Evolutionary conservation across 371 early-diverging fungal species (phyloP).

Genomic region (Batkoa obscura): DNA sequence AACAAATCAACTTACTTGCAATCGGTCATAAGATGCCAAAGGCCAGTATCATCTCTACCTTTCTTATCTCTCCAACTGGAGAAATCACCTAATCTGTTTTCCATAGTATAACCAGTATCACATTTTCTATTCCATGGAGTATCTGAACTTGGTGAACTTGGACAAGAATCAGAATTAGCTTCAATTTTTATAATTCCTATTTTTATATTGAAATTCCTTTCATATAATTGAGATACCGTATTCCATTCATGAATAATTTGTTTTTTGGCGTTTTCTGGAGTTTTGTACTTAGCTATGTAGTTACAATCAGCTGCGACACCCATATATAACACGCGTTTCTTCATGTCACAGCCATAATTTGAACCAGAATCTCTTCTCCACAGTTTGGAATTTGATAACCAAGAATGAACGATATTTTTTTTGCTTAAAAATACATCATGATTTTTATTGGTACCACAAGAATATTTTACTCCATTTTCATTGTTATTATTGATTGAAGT

Average conservation of each 20-base stretch:
- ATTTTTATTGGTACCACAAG: slow-evolving; percentile 1
- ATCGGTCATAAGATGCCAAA: slow-evolving; percentile 89
- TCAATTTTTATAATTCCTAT: slow-evolving; percentile 69
- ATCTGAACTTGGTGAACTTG: slow-evolving; percentile 16
- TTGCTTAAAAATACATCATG: slow-evolving; percentile 6
- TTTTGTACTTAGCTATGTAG: slow-evolving; percentile 34
- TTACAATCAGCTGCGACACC: slow-evolving; percentile 62
- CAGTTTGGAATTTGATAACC: no score
- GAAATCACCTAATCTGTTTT: slow-evolving; percentile 69
- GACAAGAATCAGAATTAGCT: slow-evolving; percentile 37
- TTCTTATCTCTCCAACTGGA: slow-evolving; percentile 66
- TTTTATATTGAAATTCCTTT: slow-evolving; percentile 73
- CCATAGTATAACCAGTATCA: slow-evolving; percentile 43
- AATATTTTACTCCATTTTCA: not conserved
- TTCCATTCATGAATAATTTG: slow-evolving; percentile 60
- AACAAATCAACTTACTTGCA: slow-evolving; percentile 29
- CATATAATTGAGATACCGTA: slow-evolving; percentile 63
- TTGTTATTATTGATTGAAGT: slow-evolving; percentile 15
- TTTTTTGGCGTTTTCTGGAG: slow-evolving; percentile 28
- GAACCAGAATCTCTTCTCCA: no score
- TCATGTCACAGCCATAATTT: not conserved
- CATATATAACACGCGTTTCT: slow-evolving; percentile 17
- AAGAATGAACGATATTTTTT: not conserved
- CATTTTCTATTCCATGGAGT: slow-evolving; percentile 68
- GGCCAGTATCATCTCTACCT: slow-evolving; percentile 47